Evolutionary conservation across 177 flowering plant species (phyloP), one percentile per base, ranked within the genome.

Genomic region (Telopea speciosissima): DNA sequence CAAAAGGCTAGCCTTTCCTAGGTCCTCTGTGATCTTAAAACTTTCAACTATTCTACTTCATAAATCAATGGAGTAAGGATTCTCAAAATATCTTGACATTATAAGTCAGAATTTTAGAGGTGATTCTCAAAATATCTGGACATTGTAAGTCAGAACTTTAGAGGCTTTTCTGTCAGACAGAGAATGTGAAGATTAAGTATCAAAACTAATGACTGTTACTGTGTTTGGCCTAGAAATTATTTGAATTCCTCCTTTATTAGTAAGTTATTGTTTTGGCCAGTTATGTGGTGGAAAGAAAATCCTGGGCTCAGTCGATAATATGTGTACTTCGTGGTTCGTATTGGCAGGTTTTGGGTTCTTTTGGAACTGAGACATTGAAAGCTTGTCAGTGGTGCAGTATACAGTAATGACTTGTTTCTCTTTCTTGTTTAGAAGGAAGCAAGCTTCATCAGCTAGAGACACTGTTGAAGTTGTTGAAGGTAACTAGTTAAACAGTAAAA

Each of bases 381-480:
- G 42, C 21, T 66, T 19, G 54, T 60, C 54, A 19, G 24, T 68
- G 74, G 65, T 70, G 62, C 33, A 62, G 49, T 25, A 23, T 9
- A 59, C 63, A 72, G 77, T 49, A 56, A 85, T 86, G 88, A 66
- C 81, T 76, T 86, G 90, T 73, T 83, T 79, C 73, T 45, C 83
- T 63, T 83, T 75, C 81, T 68, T 78, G 23, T 81, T 70, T 40
- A 3, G 79, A 71, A 63, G 70, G 74, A 78, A 28, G 68, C 49
- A 24, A 23, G 71, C 69, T 60, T 70, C 73, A 6, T 45, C 77
- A 33, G 17, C 73, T 40, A 70, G 44, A 68, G 68, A 28, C 8
- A 49, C 59, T 71, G 40, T 68, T 69, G 85, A 74, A 70, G 68
- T 74, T 63, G 79, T 78, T 74, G 85, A 79, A 79, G 87, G 87